Conservation (phyloP, 768 basidiomycete species). For the Mycena polygramma region DNA sequence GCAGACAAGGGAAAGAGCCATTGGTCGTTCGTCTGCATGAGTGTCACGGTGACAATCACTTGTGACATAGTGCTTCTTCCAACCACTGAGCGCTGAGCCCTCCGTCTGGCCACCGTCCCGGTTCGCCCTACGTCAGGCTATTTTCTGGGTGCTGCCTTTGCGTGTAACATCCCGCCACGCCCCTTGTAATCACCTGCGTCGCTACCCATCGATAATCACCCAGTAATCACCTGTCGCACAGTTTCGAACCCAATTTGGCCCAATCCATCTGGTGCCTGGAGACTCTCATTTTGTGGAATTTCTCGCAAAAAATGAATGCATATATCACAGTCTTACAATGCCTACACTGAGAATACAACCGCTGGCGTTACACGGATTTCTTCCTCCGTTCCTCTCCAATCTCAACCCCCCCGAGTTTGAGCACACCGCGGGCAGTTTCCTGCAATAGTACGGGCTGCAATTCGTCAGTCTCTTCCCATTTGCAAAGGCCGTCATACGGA, state of each 20-base stretch:
- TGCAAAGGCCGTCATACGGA: conserved; percentile 18
- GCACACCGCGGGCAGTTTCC: conserved; percentile 21
- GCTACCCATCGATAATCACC: conserved; percentile 36
- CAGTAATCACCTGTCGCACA: neutral
- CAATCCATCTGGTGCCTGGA: conserved; percentile 15
- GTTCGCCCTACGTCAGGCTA: neutral
- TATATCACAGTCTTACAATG: neutral
- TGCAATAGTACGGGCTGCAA: conserved; percentile 24
- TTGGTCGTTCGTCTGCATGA: conserved; percentile 55
- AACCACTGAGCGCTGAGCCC: too few species aligned
- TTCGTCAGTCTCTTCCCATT: conserved; percentile 17
- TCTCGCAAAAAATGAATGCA: neutral
- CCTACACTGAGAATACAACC: neutral
- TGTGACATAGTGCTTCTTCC: neutral
- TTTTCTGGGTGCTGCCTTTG: neutral
- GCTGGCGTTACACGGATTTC: neutral
- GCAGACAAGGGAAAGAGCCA: conserved; percentile 80
- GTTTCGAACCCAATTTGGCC: neutral
- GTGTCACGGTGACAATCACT: neutral
- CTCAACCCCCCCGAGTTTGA: conserved; percentile 1
- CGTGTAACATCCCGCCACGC: neutral
- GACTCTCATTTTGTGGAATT: conserved; percentile 14
- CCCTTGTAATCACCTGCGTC: conserved; percentile 21
- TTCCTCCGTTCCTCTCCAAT: neutral
- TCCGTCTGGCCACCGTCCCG: neutral